Conservation (phyloP, 257 asterid species). For the Craterostigma plantagineum region DNA sequence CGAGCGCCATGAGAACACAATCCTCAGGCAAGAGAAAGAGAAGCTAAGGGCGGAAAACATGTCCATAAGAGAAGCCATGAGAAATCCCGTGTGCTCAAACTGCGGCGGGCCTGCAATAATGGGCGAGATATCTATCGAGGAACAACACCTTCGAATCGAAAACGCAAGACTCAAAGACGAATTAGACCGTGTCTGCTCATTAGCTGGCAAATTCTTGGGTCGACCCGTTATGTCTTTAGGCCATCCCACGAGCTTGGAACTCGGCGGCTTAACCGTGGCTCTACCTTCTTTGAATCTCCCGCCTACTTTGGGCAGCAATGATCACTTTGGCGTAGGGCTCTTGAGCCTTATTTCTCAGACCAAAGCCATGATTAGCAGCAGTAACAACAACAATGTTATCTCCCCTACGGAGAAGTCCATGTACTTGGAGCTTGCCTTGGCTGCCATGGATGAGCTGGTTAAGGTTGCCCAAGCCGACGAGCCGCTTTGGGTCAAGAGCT, state of each 20-base stretch:
- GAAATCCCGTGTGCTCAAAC: conserved; percentile 41
- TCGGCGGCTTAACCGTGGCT: conserved; percentile 22
- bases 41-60: conserved; percentile 41
- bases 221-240: conserved; percentile 20
- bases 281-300: conserved; percentile 9
- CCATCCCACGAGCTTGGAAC: conserved; percentile 38
- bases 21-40: conserved; percentile 45
- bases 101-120: conserved; percentile 43
- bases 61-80: conserved; percentile 31
- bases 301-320: conserved; percentile 26
- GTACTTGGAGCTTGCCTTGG: conserved; percentile 73
- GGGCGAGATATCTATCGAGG: conserved; percentile 43
- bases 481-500: conserved; percentile 63
- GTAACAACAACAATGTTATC: conserved; percentile 10
- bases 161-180: conserved; percentile 41
- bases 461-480: conserved; percentile 54
- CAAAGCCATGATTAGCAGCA: conserved; percentile 9
- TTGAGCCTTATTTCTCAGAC: conserved; percentile 11
- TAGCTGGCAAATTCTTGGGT: conserved; percentile 33
- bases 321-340: conserved; percentile 22
- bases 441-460: conserved; percentile 81
- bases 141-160: conserved; percentile 40
- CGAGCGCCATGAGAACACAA: conserved; percentile 40
- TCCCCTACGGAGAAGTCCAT: conserved; percentile 67
- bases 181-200: conserved; percentile 27